Conservation (phyloP, 805 yeast genomes). For the Cyberlindnera subsufficiens region DNA sequence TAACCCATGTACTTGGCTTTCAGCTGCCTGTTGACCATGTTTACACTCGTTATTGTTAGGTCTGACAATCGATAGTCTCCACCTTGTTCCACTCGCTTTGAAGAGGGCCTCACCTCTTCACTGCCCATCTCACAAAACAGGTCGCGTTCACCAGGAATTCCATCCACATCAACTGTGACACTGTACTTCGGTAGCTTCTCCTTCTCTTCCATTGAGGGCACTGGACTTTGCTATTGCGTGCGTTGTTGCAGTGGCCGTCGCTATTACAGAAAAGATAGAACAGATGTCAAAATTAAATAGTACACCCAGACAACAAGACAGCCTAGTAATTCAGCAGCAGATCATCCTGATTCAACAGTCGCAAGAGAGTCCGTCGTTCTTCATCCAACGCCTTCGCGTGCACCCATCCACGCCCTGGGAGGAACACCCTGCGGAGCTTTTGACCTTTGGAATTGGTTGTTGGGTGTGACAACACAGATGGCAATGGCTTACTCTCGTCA, state of each 20-base stretch:
- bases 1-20: slow-evolving; percentile 60
- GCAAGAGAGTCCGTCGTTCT: slow-evolving; percentile 11
- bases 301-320: too few species aligned
- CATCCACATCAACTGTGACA: slow-evolving; percentile 3
- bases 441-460: slow-evolving; percentile 30
- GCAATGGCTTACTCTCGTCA: slow-evolving; percentile 16
- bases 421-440: slow-evolving; percentile 36
- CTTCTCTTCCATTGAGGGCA: background rate
- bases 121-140: background rate
- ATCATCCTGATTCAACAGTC: too few species aligned
- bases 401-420: slow-evolving; percentile 49
- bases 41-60: slow-evolving; percentile 27
- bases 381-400: slow-evolving; percentile 18
- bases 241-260: too few species aligned
- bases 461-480: slow-evolving; percentile 19
- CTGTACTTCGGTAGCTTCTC: slow-evolving; percentile 1
- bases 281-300: too few species aligned
- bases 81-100: background rate
- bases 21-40: slow-evolving; percentile 1
- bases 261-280: too few species aligned
- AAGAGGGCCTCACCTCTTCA: background rate
- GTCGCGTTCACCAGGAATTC: background rate
- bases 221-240: too few species aligned
- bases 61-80: slow-evolving; percentile 25
- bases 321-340: too few species aligned